These are phyloP conservation scores for Sonneratia caseolaris DNA, from an alignment of 345 rosid genomes.

Conservation along the genomic window DNA sequence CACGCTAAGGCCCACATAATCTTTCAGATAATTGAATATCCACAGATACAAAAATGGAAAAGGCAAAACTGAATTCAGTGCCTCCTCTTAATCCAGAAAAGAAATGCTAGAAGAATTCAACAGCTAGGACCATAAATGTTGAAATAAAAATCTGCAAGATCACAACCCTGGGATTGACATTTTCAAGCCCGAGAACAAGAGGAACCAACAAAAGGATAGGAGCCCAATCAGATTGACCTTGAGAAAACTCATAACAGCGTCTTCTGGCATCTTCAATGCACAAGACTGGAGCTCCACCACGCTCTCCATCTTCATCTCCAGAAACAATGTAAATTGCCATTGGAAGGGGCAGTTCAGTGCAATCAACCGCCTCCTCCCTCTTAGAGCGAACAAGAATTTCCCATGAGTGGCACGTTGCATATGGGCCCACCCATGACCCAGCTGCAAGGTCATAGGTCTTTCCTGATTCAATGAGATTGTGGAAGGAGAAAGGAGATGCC, in stretches of 20 bases:
- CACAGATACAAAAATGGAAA: too few relatives aligned
- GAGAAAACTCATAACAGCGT: conserved; percentile 60
- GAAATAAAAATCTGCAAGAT: background rate
- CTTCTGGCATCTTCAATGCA: conserved; percentile 70
- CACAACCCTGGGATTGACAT: conserved; percentile 75
- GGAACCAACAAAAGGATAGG: conserved; percentile 86
- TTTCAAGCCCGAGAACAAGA: conserved; percentile 88
- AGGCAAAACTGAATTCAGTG: too few relatives aligned
- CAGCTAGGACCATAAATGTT: too few relatives aligned
- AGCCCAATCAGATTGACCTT: conserved; percentile 54
- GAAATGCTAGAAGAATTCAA: background rate
- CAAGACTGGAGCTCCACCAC: conserved; percentile 94
- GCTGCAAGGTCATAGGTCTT: conserved; percentile 78
- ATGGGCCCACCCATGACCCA: conserved; percentile 99
- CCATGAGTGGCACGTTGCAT: conserved; percentile 88
- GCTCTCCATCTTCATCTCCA: conserved; percentile 86
- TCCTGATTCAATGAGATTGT: conserved; percentile 76
- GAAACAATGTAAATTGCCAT: conserved; percentile 89
- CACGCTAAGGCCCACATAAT: too few relatives aligned
- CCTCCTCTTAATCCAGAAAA: background rate
- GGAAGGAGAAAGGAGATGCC: conserved; percentile 63
- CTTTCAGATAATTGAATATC: too few relatives aligned
- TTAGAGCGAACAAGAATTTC: conserved; percentile 49
- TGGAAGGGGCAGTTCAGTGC: conserved; percentile 36
- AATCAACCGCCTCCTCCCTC: conserved; percentile 37